Conservation (phyloP, 2,329 filamentous ascomycete species). For the Botrytis paeoniae region DNA sequence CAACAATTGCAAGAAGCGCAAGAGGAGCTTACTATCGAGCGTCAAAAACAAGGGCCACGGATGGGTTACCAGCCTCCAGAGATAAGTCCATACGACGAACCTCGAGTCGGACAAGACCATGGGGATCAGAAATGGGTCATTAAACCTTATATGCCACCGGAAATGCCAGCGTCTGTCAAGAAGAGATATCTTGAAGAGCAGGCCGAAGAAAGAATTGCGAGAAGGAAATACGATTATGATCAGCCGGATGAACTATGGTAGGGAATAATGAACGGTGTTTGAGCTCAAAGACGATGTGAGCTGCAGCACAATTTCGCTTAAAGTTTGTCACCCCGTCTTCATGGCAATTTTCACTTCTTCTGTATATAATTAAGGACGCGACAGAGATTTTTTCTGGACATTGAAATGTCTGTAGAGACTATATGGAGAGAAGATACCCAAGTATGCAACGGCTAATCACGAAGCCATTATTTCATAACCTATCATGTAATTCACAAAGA, state of each 20-base stretch:
- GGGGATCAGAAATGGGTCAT: conserved; percentile 9
- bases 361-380: not conserved
- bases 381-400: not conserved
- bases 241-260: conserved; percentile 16
- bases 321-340: not conserved
- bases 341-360: not conserved
- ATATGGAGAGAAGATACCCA: conserved; percentile 3
- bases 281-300: not conserved
- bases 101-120: not conserved
- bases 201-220: not conserved
- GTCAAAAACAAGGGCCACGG: not conserved
- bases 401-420: not conserved
- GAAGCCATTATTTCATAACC: not conserved
- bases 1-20: conserved; percentile 4
- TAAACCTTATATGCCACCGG: conserved; percentile 8
- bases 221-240: conserved; percentile 12
- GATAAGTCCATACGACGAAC: not conserved
- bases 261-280: not conserved
- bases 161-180: not conserved
- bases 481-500: not conserved
- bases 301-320: not conserved
- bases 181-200: conserved; percentile 4
- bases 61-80: not conserved
- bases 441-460: not conserved
- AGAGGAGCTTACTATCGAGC: conserved; percentile 7